These are phyloP conservation scores for Venturia aucupariae DNA, from an alignment of 2,329 filamentous ascomycete species.

Conservation along the genomic window DNA sequence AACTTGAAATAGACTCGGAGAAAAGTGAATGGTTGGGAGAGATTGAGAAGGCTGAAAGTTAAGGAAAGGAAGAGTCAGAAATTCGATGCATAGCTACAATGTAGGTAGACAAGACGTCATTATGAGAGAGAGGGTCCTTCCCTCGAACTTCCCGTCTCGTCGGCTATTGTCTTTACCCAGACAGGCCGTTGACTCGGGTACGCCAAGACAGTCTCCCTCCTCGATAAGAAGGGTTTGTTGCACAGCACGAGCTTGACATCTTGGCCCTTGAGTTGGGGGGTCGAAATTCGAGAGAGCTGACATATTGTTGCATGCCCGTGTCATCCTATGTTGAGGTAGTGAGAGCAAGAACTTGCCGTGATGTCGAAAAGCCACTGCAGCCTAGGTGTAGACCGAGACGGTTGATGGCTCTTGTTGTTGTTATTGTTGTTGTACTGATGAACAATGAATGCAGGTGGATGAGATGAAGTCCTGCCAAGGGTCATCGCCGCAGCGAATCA, in stretches of 20 bases:
- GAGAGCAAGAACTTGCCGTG: too few species aligned
- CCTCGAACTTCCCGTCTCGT: neutral
- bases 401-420: too few species aligned
- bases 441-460: neutral
- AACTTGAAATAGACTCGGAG: too few species aligned
- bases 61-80: neutral
- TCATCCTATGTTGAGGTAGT: too few species aligned
- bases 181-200: neutral
- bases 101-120: constrained; percentile 5
- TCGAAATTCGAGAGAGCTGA: too few species aligned
- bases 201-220: too few species aligned
- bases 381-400: too few species aligned
- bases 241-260: neutral
- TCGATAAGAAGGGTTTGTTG: neutral
- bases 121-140: neutral
- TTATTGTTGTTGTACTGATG: too few species aligned
- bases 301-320: too few species aligned
- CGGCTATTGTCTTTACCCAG: neutral
- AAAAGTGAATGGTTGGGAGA: too few species aligned
- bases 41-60: neutral
- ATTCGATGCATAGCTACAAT: neutral
- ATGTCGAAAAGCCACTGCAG: too few species aligned
- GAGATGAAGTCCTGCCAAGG: neutral
- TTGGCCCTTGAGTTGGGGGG: neutral
- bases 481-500: neutral